A percentile compares a stretch with the other conserved stretches of the same genome.
phyloP scores from a whole-genome alignment of 352 stramenopile species.

The Globisporangium yorkense region DNA sequence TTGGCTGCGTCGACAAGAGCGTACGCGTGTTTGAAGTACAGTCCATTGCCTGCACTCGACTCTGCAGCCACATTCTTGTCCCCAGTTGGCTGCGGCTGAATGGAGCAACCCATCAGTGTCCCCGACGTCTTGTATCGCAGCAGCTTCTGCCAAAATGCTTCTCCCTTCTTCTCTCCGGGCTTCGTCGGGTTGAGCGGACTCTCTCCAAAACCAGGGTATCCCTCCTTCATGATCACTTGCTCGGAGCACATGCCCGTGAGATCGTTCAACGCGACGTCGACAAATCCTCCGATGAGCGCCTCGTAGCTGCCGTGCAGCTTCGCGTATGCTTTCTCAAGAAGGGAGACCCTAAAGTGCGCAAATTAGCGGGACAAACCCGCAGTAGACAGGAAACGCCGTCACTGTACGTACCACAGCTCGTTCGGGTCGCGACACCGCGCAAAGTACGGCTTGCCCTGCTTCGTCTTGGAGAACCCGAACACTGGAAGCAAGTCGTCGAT shows the following conservation, averaged over 20 bases:
- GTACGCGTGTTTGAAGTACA: constrained; percentile 89
- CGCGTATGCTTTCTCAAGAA: constrained; percentile 91
- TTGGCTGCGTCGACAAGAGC: constrained; percentile 70
- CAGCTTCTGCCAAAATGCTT: constrained; percentile 82
- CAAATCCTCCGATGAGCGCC: constrained; percentile 83
- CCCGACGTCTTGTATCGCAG: constrained; percentile 71
- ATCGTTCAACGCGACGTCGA: constrained; percentile 87
- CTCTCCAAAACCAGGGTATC: constrained; percentile 73
- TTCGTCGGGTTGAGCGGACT: constrained; percentile 47
- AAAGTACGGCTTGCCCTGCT: constrained; percentile 78
- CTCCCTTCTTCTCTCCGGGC: constrained; percentile 34
- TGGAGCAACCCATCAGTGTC: constrained; percentile 90
- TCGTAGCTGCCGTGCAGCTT: constrained; percentile 91
- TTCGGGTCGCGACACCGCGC: constrained; percentile 79
- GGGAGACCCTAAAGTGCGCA: constrained; percentile 45
- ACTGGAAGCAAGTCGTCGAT: constrained; percentile 87
- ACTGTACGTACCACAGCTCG: constrained; percentile 69
- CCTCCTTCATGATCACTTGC: constrained; percentile 82
- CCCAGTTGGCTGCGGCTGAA: constrained; percentile 61
- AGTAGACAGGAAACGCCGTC: background rate
- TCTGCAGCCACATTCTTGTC: constrained; percentile 61
- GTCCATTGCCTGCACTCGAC: constrained; percentile 69
- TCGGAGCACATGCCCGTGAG: constrained; percentile 87
- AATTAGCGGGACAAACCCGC: background rate
- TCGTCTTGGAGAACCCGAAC: constrained; percentile 79